Conservation (phyloP, 345 rosid species). For the Gossypium raimondii region DNA sequence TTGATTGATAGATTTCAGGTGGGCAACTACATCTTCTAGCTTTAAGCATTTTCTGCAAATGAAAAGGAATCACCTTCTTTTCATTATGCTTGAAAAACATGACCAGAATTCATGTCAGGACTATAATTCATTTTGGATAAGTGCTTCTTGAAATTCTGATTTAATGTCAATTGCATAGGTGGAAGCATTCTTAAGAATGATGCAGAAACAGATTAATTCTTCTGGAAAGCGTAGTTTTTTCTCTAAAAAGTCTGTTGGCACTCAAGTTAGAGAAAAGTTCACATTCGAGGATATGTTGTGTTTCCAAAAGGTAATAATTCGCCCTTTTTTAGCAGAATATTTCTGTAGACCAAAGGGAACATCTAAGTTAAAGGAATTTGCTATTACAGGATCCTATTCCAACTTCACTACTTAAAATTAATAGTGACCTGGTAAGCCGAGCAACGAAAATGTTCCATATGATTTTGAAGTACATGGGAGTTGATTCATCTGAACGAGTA, state of each 20-base stretch:
- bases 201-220: constrained; percentile 95
- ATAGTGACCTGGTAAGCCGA: constrained; percentile 70
- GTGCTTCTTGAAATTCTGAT: constrained; percentile 3
- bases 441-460: constrained; percentile 83
- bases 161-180: constrained; percentile 40
- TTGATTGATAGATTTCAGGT: constrained; percentile 95
- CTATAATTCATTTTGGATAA: neutral
- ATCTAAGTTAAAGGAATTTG: constrained; percentile 21
- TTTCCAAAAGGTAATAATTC: constrained; percentile 71
- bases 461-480: constrained; percentile 85
- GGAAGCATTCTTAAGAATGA: constrained; percentile 80
- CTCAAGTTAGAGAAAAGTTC: constrained; percentile 73
- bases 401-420: constrained; percentile 84
- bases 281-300: constrained; percentile 96
- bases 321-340: neutral
- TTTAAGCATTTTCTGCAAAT: constrained; percentile 1
- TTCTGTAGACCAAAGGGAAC: constrained; percentile 1
- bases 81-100: neutral
- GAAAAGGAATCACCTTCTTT: neutral
- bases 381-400: constrained; percentile 80
- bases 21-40: neutral
- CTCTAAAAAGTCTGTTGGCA: constrained; percentile 65
- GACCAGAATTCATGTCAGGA: neutral
- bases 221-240: constrained; percentile 87
- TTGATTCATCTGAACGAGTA: constrained; percentile 81